These are phyloP conservation scores for Phytophthora aleatoria DNA, from an alignment of 352 stramenopile genomes.

Conservation along the genomic window DNA sequence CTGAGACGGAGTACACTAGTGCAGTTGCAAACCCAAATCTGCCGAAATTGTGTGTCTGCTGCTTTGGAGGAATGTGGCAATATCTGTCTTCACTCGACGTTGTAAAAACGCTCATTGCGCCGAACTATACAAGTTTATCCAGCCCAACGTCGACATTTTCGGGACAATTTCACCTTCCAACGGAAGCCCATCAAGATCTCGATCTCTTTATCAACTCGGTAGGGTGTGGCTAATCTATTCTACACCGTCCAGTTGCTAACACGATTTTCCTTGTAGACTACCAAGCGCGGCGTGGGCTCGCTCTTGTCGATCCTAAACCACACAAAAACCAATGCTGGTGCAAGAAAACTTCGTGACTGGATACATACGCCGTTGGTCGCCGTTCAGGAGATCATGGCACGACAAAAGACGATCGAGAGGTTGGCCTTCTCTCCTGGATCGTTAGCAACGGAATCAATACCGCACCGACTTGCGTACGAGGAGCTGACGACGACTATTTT, in stretches of 20 bases:
- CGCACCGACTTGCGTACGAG: slow-evolving; percentile 40
- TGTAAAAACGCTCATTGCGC: slow-evolving; percentile 31
- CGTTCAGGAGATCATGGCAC: slow-evolving; percentile 26
- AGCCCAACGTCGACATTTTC: slow-evolving; percentile 1
- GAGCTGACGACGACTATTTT: slow-evolving; percentile 35
- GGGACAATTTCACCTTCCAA: slow-evolving; percentile 27
- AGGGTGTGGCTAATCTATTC: neutral
- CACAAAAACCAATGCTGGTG: slow-evolving; percentile 39
- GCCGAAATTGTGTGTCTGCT: slow-evolving; percentile 29
- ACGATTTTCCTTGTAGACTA: slow-evolving; percentile 24
- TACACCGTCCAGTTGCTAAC: neutral
- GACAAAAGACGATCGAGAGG: slow-evolving; percentile 30
- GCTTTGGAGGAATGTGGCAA: slow-evolving; percentile 39
- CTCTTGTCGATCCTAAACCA: slow-evolving; percentile 44
- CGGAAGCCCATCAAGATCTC: slow-evolving; percentile 37
- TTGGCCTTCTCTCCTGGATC: slow-evolving; percentile 26
- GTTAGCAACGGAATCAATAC: slow-evolving; percentile 10
- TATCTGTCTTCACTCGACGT: slow-evolving; percentile 37
- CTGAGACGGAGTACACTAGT: slow-evolving; percentile 11
- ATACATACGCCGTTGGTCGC: slow-evolving; percentile 31
- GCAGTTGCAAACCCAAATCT: slow-evolving; percentile 14
- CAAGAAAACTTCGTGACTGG: slow-evolving; percentile 37
- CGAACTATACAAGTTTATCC: slow-evolving; percentile 28
- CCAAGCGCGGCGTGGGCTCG: slow-evolving; percentile 26
- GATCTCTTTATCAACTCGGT: slow-evolving; percentile 53